Conservation (phyloP, 2,329 filamentous ascomycete species). For the Aureobasidium subglaciale region DNA sequence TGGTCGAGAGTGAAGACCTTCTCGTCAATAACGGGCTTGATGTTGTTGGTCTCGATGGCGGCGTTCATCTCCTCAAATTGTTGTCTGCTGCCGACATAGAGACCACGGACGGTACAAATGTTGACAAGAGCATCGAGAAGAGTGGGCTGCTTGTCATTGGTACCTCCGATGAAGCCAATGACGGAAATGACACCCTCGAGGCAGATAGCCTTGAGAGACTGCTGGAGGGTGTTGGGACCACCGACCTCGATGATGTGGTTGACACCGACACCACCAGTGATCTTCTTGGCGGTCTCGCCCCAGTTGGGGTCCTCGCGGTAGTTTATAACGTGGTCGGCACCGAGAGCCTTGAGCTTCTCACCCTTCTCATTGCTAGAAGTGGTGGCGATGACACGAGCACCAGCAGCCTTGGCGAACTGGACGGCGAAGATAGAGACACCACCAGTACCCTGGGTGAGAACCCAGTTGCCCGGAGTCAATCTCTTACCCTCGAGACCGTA, state of each 20-base stretch:
- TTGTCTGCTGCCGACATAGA: slow-evolving; percentile 49
- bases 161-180: slow-evolving; percentile 52
- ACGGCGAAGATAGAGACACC: slow-evolving; percentile 61
- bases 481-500: slow-evolving; percentile 40
- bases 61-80: slow-evolving; percentile 54
- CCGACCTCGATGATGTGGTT: slow-evolving; percentile 62
- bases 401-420: slow-evolving; percentile 49
- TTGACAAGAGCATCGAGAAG: slow-evolving; percentile 45
- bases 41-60: slow-evolving; percentile 52
- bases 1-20: slow-evolving; percentile 49
- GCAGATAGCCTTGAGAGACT: slow-evolving; percentile 37
- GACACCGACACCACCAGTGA: slow-evolving; percentile 50
- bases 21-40: slow-evolving; percentile 53
- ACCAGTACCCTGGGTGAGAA: slow-evolving; percentile 65
- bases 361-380: slow-evolving; percentile 47
- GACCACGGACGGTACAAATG: slow-evolving; percentile 50
- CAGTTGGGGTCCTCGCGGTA: slow-evolving; percentile 47
- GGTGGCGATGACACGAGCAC: slow-evolving; percentile 52
- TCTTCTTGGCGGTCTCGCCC: slow-evolving; percentile 46
- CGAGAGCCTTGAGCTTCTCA: slow-evolving; percentile 43
- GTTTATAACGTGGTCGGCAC: slow-evolving; percentile 52
- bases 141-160: slow-evolving; percentile 41
- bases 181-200: slow-evolving; percentile 50
- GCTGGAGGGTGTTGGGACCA: slow-evolving; percentile 52
- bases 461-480: slow-evolving; percentile 36